A percentile compares a stretch with the other conserved stretches of the same genome.
These are phyloP conservation scores for Hexamita inflata DNA, from an alignment of 208 protist genomes.

Conservation along the genomic window DNA sequence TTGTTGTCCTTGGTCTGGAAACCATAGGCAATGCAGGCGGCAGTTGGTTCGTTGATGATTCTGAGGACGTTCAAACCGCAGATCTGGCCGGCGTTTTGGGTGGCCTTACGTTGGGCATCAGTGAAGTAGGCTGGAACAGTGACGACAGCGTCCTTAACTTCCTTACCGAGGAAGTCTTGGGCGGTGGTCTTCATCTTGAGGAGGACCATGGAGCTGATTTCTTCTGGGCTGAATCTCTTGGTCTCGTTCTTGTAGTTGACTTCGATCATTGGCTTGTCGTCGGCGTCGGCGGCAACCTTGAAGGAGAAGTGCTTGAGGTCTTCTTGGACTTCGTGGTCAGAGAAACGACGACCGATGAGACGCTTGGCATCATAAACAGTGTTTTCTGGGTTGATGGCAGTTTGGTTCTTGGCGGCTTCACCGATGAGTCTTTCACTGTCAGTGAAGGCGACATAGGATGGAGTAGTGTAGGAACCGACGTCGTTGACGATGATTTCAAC, in stretches of 20 bases:
- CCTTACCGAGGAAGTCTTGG: conserved; percentile 74
- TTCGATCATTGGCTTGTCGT: conserved; percentile 27
- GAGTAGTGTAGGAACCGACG: conserved; percentile 87
- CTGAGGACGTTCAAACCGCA: conserved; percentile 83
- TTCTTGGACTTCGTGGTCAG: background rate
- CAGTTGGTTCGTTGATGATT: conserved; percentile 93
- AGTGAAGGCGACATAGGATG: conserved; percentile 92
- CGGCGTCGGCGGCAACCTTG: background rate
- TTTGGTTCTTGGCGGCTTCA: conserved; percentile 80
- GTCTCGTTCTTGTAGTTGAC: conserved; percentile 54
- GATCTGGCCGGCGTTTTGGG: conserved; percentile 90
- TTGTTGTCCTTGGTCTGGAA: conserved; percentile 65
- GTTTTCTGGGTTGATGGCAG: conserved; percentile 56
- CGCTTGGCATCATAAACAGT: conserved; percentile 47
- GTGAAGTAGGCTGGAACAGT: conserved; percentile 98
- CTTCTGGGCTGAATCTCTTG: conserved; percentile 75
- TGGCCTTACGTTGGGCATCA: conserved; percentile 93
- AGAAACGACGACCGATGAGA: conserved; percentile 31
- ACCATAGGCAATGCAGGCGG: conserved; percentile 84
- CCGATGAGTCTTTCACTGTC: conserved; percentile 76
- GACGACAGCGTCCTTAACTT: conserved; percentile 74
- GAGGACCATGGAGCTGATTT: conserved; percentile 84
- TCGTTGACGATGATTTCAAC: conserved; percentile 39
- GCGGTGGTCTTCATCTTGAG: conserved; percentile 84
- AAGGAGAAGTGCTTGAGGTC: conserved; percentile 22